These are phyloP conservation scores for Annulohypoxylon bovei DNA, from an alignment of 495 filamentous ascomycete genomes.

Conservation along the genomic window DNA sequence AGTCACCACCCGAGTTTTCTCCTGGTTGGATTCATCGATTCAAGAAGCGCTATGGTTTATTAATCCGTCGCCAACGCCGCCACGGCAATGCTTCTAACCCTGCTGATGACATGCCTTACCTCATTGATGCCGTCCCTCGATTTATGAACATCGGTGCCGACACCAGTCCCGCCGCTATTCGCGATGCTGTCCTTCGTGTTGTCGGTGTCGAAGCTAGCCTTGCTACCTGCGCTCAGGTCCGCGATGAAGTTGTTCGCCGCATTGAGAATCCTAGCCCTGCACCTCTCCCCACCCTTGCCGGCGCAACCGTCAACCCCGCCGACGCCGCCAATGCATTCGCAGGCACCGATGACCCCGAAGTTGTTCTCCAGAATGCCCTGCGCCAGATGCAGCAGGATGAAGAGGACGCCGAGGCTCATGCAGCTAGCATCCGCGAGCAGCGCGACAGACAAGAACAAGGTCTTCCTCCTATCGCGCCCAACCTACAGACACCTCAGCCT, in stretches of 20 bases:
- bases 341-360: slow-evolving; percentile 58
- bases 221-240: slow-evolving; percentile 58
- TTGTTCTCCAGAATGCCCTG: slow-evolving; percentile 61
- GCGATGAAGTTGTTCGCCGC: slow-evolving; percentile 60
- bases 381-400: slow-evolving; percentile 60
- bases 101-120: slow-evolving; percentile 60
- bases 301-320: slow-evolving; percentile 35
- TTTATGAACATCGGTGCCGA: slow-evolving; percentile 60
- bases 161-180: slow-evolving; percentile 57
- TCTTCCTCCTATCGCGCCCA: slow-evolving; percentile 48
- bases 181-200: slow-evolving; percentile 56
- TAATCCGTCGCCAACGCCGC: slow-evolving; percentile 59
- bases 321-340: slow-evolving; percentile 37
- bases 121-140: slow-evolving; percentile 58
- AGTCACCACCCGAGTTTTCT: slow-evolving; percentile 60
- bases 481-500: slow-evolving; percentile 38
- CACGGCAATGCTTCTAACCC: slow-evolving; percentile 53
- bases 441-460: slow-evolving; percentile 57
- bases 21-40: slow-evolving; percentile 66
- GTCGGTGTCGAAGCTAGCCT: slow-evolving; percentile 59
- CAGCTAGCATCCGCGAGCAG: slow-evolving; percentile 55
- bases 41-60: slow-evolving; percentile 63
- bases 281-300: slow-evolving; percentile 37
- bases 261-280: slow-evolving; percentile 48
- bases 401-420: slow-evolving; percentile 59